Percentiles rank a stretch among this genome's conserved stretches.
These are phyloP conservation scores for Echium plantagineum DNA, from an alignment of 257 asterid genomes.

Conservation along the genomic window DNA sequence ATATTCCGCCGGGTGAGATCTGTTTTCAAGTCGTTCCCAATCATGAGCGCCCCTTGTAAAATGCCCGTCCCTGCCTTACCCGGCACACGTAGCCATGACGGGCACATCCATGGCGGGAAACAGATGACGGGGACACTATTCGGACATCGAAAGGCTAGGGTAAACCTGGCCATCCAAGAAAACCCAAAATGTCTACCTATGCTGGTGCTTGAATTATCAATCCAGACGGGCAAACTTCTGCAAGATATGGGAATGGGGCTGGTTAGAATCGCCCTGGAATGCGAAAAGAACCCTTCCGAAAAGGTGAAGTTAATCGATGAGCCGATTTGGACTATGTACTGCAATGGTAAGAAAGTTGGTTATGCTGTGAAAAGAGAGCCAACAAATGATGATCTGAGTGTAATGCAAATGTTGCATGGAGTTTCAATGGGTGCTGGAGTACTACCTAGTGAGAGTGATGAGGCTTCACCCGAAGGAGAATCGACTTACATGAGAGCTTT, in stretches of 20 bases:
- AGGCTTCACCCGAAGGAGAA: constrained; percentile 38
- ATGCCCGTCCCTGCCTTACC: constrained; percentile 46
- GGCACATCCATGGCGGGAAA: constrained; percentile 63
- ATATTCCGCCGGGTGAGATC: constrained; percentile 56
- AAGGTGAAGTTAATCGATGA: constrained; percentile 61
- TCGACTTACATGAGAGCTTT: constrained; percentile 73
- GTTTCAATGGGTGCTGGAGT: constrained; percentile 89
- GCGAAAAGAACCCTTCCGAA: constrained; percentile 54
- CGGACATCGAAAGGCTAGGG: constrained; percentile 60
- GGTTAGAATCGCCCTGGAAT: constrained; percentile 68
- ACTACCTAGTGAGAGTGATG: constrained; percentile 31
- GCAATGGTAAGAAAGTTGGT: constrained; percentile 67
- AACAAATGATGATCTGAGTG: constrained; percentile 60
- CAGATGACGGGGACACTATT: constrained; percentile 82
- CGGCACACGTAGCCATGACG: constrained; percentile 35
- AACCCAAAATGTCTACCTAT: constrained; percentile 56
- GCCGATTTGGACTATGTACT: constrained; percentile 81
- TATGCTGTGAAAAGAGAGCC: constrained; percentile 71
- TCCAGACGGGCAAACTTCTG: constrained; percentile 71
- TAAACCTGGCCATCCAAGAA: constrained; percentile 65
- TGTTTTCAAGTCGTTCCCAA: constrained; percentile 70
- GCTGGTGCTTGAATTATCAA: constrained; percentile 66
- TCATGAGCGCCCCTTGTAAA: constrained; percentile 71
- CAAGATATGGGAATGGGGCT: constrained; percentile 88
- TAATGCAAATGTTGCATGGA: constrained; percentile 58